phyloP scores from a whole-genome alignment of 1,284 basidiomycete genomes.

The Papiliotrema fonsecae region DNA sequence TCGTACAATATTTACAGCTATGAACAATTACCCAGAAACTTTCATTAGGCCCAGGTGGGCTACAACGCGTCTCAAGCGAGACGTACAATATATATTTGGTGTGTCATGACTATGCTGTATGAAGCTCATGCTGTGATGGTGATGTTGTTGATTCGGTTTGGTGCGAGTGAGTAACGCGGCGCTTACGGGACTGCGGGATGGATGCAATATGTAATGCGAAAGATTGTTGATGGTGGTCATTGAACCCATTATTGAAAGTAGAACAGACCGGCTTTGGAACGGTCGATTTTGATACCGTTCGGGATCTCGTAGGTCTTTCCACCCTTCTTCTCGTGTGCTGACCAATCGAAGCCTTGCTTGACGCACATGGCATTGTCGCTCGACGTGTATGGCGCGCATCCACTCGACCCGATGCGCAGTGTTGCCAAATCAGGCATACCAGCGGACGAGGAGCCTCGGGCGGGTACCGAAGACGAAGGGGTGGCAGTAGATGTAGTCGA shows the following conservation, averaged over 20 bases:
- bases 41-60: too few relatives aligned
- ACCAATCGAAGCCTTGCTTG: constrained; percentile 36
- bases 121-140: not conserved
- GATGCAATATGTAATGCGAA: too few relatives aligned
- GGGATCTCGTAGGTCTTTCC: constrained; percentile 41
- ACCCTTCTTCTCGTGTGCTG: constrained; percentile 26
- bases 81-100: not conserved
- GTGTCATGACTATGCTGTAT: too few relatives aligned
- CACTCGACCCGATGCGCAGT: constrained; percentile 12
- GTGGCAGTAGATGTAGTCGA: constrained; percentile 4
- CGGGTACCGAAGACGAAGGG: not conserved
- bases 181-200: too few relatives aligned
- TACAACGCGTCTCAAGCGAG: not conserved
- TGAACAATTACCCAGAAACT: too few relatives aligned
- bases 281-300: constrained; percentile 31
- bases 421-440: constrained; percentile 18
- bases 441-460: constrained; percentile 4
- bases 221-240: too few relatives aligned
- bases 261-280: constrained; percentile 39
- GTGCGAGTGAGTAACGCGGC: too few relatives aligned
- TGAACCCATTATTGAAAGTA: constrained; percentile 33
- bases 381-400: constrained; percentile 4
- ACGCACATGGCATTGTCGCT: constrained; percentile 16
- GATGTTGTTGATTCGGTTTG: too few relatives aligned
- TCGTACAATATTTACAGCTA: too few relatives aligned